phyloP scores from a whole-genome alignment of 768 basidiomycete species.

The Suillus sp. region DNA sequence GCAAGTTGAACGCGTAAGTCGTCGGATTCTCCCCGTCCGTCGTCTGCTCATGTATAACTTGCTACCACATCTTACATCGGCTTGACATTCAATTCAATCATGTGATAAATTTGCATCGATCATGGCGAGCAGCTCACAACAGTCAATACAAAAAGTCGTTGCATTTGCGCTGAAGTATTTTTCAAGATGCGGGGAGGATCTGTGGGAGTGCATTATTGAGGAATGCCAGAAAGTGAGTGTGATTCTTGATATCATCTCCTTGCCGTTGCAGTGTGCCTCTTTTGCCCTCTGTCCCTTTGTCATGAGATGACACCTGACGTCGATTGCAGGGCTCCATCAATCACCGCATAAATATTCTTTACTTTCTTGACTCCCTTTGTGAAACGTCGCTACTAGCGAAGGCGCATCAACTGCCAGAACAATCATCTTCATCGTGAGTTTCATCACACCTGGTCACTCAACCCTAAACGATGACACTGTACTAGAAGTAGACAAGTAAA shows the following conservation, averaged over 20 bases:
- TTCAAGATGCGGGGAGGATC: constrained; percentile 81
- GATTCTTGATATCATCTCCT: background rate
- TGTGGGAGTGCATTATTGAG: constrained; percentile 93
- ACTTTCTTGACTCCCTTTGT: constrained; percentile 87
- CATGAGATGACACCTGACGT: background rate
- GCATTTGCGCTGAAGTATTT: constrained; percentile 85
- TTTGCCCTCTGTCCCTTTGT: background rate
- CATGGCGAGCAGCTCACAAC: constrained; percentile 61
- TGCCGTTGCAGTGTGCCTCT: background rate
- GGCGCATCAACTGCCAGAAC: constrained; percentile 44
- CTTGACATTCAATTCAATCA: background rate
- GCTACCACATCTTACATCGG: background rate
- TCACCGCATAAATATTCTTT: constrained; percentile 89
- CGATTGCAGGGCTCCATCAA: constrained; percentile 74
- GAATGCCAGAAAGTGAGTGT: constrained; percentile 79
- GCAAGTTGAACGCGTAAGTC: constrained; percentile 63
- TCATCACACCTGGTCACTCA: constrained; percentile 24
- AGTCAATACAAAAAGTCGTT: constrained; percentile 88
- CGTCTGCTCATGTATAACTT: background rate
- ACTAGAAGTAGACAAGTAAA: constrained; percentile 30
- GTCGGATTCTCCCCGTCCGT: background rate
- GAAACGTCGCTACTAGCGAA: constrained; percentile 74
- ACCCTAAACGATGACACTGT: constrained; percentile 31
- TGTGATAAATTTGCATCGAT: background rate
- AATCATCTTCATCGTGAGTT: constrained; percentile 26